Base-by-base conservation (phyloP, 2,329 filamentous ascomycete species). In the Cladophialophora psammophila region DNA sequence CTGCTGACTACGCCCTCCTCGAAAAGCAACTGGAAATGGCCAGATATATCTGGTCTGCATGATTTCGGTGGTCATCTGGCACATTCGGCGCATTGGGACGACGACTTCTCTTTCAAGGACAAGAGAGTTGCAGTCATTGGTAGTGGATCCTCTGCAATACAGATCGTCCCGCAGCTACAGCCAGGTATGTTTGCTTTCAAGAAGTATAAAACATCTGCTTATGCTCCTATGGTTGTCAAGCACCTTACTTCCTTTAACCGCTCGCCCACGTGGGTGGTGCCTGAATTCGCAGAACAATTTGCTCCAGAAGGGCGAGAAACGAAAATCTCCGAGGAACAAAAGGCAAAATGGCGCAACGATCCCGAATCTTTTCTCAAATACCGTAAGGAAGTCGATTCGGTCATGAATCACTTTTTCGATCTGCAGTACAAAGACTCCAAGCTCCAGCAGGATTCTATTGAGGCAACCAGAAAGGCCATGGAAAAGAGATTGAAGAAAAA, bases 381-480 rank as follows among this genome's bases (percentile, higher is more conserved):
- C 73, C 76, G 82, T 32, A 79, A 82, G 72, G 72, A 75, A 38
- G 78, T 83, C 54, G 80, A 83, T 68, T 76, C 76, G 9, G 78
- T 78, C 63, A 79, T 82, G 63, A 82, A 83, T 71, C 75, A 74
- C 12, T 70, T 79, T 5, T 83, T 82, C 69, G 76, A 72, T 66
- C 79, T 81, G 73, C 82, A 79, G 66, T 75, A 77, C 53, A 77
- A 81, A 60, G 78, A 77, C 50, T 81, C 80, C 1, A 75, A 76
- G 38, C 75, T 78, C 65, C 79, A 76, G 34, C 72, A 82, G 26
- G 69, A 73, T 50, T 78, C 79, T 68, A 74, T 77, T 31, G 74
- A 80, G 70, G 67, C 74, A 13, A 80, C 82, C 68, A 79, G 72
- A 5, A 75, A 79, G 34, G 78, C 81, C 72, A 83, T 83, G 79